Percentiles rank a stretch among this genome's conserved stretches.
These are phyloP conservation scores for Ogataea methylovora DNA, from an alignment of 805 yeast genomes.

Conservation along the genomic window DNA sequence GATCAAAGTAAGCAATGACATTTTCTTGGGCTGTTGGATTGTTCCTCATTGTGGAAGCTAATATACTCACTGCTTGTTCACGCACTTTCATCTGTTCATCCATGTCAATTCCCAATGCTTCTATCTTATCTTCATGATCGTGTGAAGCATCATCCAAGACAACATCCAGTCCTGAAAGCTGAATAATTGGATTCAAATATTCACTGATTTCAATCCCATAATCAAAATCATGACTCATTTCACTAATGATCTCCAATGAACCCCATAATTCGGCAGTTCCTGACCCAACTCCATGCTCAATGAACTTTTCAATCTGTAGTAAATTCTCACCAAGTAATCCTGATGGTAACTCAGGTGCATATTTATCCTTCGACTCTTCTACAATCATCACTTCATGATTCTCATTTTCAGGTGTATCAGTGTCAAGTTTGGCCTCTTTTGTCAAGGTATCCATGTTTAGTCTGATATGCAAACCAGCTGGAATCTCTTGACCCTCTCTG, in stretches of 20 bases:
- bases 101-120: constrained; percentile 1
- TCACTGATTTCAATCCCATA: constrained; percentile 44
- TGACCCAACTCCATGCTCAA: no score
- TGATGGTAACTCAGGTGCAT: neutral
- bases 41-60: constrained; percentile 67
- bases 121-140: neutral
- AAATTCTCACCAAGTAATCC: neutral
- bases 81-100: constrained; percentile 17
- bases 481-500: constrained; percentile 65
- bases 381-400: no score
- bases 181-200: constrained; percentile 25
- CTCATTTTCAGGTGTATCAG: neutral
- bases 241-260: constrained; percentile 40
- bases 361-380: no score
- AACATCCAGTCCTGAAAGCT: constrained; percentile 18
- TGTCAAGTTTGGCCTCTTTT: constrained; percentile 57
- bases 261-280: neutral
- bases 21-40: constrained; percentile 39
- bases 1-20: constrained; percentile 17
- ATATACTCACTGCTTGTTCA: constrained; percentile 51
- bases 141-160: constrained; percentile 3
- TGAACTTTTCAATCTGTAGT: neutral
- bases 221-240: constrained; percentile 61
- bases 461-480: constrained; percentile 73
- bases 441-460: constrained; percentile 65